Conservation (phyloP, 768 basidiomycete species). For the Myochromella boudieri region DNA sequence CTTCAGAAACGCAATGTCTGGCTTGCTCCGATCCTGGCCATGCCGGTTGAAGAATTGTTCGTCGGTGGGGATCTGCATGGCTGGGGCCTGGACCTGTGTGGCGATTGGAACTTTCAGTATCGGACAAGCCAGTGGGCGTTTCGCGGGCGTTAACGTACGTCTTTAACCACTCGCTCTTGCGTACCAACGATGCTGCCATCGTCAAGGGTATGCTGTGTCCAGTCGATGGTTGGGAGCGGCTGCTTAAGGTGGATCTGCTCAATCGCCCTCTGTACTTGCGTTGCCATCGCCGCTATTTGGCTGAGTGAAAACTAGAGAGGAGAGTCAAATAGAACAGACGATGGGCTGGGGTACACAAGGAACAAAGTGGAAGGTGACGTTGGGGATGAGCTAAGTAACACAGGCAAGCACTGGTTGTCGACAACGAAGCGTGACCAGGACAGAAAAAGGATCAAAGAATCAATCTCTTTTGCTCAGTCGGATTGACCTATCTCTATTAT, state of each 20-base stretch:
- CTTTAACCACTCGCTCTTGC: conserved; percentile 94
- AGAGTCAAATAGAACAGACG: conserved; percentile 11
- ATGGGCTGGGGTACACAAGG: conserved; percentile 7
- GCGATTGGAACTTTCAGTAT: conserved; percentile 5
- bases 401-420: conserved; percentile 11
- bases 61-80: conserved; percentile 87
- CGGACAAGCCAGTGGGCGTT: not conserved
- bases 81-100: conserved; percentile 92
- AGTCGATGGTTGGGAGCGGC: conserved; percentile 72
- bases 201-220: conserved; percentile 89
- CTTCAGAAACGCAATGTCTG: conserved; percentile 94
- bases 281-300: conserved; percentile 35
- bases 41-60: conserved; percentile 87
- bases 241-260: conserved; percentile 58
- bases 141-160: conserved; percentile 57
- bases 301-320: conserved; percentile 8
- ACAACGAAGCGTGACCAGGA: conserved; percentile 25
- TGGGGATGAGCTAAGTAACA: conserved; percentile 13
- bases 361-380: conserved; percentile 8
- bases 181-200: conserved; percentile 91
- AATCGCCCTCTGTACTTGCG: conserved; percentile 67
- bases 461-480: conserved; percentile 1
- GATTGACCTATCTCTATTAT: no score
- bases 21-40: conserved; percentile 80
- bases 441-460: conserved; percentile 9